Evolutionary conservation across 768 basidiomycete genomes (phyloP).

Genomic region (Termitomyces sp.): DNA sequence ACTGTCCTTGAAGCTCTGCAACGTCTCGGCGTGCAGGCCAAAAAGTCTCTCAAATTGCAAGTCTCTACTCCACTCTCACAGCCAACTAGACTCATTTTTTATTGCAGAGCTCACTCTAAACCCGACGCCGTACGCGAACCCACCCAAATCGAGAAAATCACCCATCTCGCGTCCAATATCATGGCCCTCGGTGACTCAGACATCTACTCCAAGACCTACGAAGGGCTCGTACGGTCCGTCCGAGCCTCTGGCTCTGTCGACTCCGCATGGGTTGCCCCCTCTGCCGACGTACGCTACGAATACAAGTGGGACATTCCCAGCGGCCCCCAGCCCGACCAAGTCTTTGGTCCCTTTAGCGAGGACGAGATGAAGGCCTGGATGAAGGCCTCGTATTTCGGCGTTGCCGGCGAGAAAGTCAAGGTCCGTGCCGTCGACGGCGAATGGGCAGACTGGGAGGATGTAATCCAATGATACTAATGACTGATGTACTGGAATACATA

Average conservation of each 20-base stretch:
- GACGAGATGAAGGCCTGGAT: constrained; percentile 80
- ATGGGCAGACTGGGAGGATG: constrained; percentile 73
- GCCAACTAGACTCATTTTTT: neutral
- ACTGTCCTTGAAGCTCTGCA: constrained; percentile 87
- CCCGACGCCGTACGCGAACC: constrained; percentile 37
- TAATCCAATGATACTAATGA: constrained; percentile 57
- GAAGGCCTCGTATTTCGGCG: constrained; percentile 78
- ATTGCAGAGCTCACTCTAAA: constrained; percentile 24
- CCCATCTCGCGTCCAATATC: constrained; percentile 82
- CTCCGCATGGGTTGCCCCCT: constrained; percentile 67
- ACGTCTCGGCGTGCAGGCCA: constrained; percentile 69
- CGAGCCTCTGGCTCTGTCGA: constrained; percentile 69
- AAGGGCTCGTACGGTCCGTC: constrained; percentile 75
- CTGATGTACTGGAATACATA: constrained; percentile 97
- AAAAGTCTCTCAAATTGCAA: constrained; percentile 40
- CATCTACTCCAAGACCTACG: constrained; percentile 82
- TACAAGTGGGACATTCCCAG: constrained; percentile 72
- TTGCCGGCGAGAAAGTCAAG: constrained; percentile 70
- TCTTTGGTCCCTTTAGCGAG: constrained; percentile 78
- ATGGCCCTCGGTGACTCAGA: constrained; percentile 85
- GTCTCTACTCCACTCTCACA: constrained; percentile 16
- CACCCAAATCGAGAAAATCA: constrained; percentile 71
- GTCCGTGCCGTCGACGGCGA: constrained; percentile 61
- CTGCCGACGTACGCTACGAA: constrained; percentile 72
- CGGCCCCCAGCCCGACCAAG: constrained; percentile 39